A percentile compares a stretch with the other conserved stretches of the same genome.
phyloP scores from a whole-genome alignment of 2,329 filamentous ascomycete genomes.

The Penicillium janthinellum region DNA sequence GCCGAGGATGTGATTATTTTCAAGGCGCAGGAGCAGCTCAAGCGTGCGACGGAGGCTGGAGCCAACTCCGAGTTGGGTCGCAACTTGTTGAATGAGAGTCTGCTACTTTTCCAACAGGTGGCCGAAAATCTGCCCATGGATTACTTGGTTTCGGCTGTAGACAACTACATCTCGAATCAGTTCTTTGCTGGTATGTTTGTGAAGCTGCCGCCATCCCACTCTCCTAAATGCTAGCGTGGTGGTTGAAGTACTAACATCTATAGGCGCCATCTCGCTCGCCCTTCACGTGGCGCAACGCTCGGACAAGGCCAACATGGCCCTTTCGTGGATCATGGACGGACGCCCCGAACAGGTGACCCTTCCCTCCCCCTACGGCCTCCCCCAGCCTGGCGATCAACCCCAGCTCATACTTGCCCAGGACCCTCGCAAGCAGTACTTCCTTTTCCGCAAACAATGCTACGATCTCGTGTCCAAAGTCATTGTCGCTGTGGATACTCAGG shows the following conservation, averaged over 20 bases:
- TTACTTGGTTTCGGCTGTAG: slow-evolving; percentile 75
- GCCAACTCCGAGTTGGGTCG: slow-evolving; percentile 75
- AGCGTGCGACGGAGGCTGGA: slow-evolving; percentile 79
- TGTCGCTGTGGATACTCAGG: slow-evolving; percentile 71
- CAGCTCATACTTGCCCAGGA: slow-evolving; percentile 52
- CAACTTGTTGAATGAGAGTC: slow-evolving; percentile 81
- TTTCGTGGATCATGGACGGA: slow-evolving; percentile 85
- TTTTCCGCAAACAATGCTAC: slow-evolving; percentile 77
- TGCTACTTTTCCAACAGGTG: slow-evolving; percentile 85
- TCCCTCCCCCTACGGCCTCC: neutral
- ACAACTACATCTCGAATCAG: slow-evolving; percentile 76
- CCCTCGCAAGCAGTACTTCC: slow-evolving; percentile 66
- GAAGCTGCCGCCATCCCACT: neutral
- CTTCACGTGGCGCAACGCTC: slow-evolving; percentile 79
- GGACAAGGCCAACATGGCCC: slow-evolving; percentile 82
- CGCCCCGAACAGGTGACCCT: slow-evolving; percentile 59
- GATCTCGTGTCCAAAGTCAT: slow-evolving; percentile 84
- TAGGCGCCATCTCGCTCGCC: slow-evolving; percentile 80
- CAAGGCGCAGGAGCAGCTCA: slow-evolving; percentile 94
- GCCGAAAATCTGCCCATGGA: slow-evolving; percentile 78
- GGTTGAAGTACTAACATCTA: slow-evolving; percentile 14
- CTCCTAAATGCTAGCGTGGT: neutral
- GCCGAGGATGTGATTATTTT: slow-evolving; percentile 97
- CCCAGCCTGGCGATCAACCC: neutral
- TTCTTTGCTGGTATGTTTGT: slow-evolving; percentile 73